Percentiles rank a stretch among this genome's conserved stretches.
phyloP scores from a whole-genome alignment of 352 stramenopile genomes.

The Globisporangium yorkense region DNA sequence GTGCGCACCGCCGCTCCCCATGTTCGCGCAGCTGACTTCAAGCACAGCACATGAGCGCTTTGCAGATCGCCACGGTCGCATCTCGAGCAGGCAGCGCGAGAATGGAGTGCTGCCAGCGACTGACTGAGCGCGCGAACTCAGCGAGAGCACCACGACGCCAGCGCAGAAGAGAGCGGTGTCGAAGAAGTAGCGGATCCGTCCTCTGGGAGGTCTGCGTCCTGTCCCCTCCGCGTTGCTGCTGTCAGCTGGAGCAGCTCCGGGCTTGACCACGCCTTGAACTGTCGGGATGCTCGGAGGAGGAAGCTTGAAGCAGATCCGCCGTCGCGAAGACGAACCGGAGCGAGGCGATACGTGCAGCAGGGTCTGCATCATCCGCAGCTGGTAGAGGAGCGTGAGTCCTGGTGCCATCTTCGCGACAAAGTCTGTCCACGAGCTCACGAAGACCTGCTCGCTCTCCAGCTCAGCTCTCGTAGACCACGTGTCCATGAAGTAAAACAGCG shows the following conservation, averaged over 20 bases:
- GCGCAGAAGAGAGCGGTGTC: conserved; percentile 2
- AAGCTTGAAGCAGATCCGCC: conserved; percentile 10
- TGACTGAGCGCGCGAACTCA: conserved; percentile 1
- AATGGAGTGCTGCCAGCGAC: neutral
- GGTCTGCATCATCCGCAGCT: conserved; percentile 7
- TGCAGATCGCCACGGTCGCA: conserved; percentile 1
- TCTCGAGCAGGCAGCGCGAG: conserved; percentile 6
- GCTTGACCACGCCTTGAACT: neutral
- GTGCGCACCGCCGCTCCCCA: neutral
- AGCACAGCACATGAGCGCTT: conserved; percentile 9
- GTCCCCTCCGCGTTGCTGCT: neutral
- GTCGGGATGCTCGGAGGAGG: neutral
- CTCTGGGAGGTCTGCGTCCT: neutral
- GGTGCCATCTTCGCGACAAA: conserved; percentile 12
- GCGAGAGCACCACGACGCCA: conserved; percentile 2
- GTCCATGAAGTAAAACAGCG: conserved; percentile 8
- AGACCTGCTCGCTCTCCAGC: conserved; percentile 10
- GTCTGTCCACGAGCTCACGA: conserved; percentile 11
- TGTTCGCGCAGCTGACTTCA: conserved; percentile 7
- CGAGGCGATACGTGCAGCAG: conserved; percentile 8
- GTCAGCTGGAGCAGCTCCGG: neutral
- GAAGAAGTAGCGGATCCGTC: conserved; percentile 7
- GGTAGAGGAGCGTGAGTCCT: conserved; percentile 7
- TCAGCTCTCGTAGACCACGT: conserved; percentile 6
- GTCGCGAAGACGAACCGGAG: neutral